Base-by-base conservation (phyloP, 306 rosid species). In the Trifolium repens region DNA sequence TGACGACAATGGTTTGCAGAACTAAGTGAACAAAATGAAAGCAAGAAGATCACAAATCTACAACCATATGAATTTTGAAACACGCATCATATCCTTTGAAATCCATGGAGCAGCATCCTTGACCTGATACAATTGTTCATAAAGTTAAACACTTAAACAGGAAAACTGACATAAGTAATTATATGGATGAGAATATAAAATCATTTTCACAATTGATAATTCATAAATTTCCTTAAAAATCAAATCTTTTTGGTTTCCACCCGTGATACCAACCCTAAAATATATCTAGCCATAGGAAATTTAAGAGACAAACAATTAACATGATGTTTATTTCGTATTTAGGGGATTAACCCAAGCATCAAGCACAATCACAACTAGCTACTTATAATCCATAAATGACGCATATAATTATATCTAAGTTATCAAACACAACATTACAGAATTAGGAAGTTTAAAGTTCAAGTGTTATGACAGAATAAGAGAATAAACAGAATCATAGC, bases 51-150 rank as follows among this genome's bases (percentile, higher is more conserved):
- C 57, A 49, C 78, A 72, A 68, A 60, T 79, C 70, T 46, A 73
- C 14, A 7, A 67, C 70, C 46, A 30, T 7, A 37, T 26, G 76
- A 35, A 10, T 81, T 79, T 39, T 10, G 50, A 59, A 73, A 62
- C 58, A 70, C 75, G 68, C 63, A 24, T 22, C 77, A 69, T 42
- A 37, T 54, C 54, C 71, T 14, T 78, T 37, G 79, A 71, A 70
- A 59, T 9, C 52, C 71, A 73, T 34, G 43, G 49, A 75, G 74
- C 35, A 64, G 73, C 64, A 70, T 24, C 72, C 57, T 49, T 74
- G 30, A 74, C 80, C 83, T 77, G 82, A 64, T 39, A 64, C 26
- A 69, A 69, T 42, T 69, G 37, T 39, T 74, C 75, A 78, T 22
- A 44, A 57, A 78, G 81, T 78, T 69, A 69, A 42, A 78, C 64